Percentiles rank a stretch among this genome's conserved stretches.
These are phyloP conservation scores for Coelastrella sp. DNA, from an alignment of 139 green algal genomes.

Conservation along the genomic window DNA sequence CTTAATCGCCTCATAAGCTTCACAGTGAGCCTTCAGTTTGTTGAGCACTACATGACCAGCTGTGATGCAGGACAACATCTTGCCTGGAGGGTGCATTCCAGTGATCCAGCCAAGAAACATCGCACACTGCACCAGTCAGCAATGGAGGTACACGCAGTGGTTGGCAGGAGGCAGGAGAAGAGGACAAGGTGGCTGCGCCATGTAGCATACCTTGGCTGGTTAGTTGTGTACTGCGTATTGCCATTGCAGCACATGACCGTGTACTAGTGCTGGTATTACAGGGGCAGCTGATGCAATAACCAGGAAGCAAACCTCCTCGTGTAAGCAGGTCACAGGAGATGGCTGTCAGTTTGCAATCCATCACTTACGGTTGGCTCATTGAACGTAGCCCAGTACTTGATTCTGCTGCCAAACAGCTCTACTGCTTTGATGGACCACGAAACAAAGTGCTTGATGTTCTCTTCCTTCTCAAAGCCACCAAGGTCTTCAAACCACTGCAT, in stretches of 20 bases:
- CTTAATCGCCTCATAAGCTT: conserved; percentile 80
- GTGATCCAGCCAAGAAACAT: conserved; percentile 79
- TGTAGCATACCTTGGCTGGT: too few species aligned
- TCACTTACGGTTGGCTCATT: conserved; percentile 86
- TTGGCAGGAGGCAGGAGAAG: too few species aligned
- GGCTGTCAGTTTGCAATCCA: background rate
- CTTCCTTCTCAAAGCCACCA: conserved; percentile 78
- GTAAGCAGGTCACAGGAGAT: too few species aligned
- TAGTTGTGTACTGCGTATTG: too few species aligned
- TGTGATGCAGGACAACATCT: conserved; percentile 58
- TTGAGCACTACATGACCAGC: conserved; percentile 43
- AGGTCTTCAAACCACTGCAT: conserved; percentile 79
- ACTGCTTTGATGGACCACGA: conserved; percentile 71
- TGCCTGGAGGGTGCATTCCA: conserved; percentile 77
- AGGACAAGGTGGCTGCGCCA: too few species aligned
- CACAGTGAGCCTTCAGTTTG: conserved; percentile 39
- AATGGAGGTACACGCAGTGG: too few species aligned
- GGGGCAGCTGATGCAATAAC: too few species aligned
- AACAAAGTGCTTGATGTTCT: conserved; percentile 86
- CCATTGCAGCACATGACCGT: too few species aligned
- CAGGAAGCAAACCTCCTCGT: too few species aligned
- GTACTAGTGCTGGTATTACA: too few species aligned
- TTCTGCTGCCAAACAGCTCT: conserved; percentile 68
- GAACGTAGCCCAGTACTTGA: conserved; percentile 85
- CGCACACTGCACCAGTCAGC: conserved; percentile 49